These are phyloP conservation scores for Saccharomyces hybrid DNA, from an alignment of 1,139 yeast species.

Conservation along the genomic window DNA sequence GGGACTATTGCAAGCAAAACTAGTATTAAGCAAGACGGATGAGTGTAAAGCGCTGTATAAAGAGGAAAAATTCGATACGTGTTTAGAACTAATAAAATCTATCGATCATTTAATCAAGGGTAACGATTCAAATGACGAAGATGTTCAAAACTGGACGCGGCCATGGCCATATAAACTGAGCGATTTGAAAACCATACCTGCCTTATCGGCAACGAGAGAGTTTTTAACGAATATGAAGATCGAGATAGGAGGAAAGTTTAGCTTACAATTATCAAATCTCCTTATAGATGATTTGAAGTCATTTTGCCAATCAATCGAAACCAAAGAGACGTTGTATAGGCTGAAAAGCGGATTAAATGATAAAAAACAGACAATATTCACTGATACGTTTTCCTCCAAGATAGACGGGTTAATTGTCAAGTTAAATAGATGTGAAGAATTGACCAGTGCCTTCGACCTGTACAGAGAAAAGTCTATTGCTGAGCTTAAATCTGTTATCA, in stretches of 20 bases:
- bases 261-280: constrained; percentile 46
- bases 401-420: constrained; percentile 46
- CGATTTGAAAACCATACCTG: constrained; percentile 51
- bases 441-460: constrained; percentile 53
- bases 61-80: constrained; percentile 37
- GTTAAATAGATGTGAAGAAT: constrained; percentile 54
- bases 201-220: constrained; percentile 48
- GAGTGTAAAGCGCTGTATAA: constrained; percentile 46
- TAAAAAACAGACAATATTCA: constrained; percentile 19
- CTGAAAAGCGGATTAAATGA: constrained; percentile 30
- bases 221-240: constrained; percentile 44
- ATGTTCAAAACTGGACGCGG: constrained; percentile 34
- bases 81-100: constrained; percentile 49
- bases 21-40: constrained; percentile 43
- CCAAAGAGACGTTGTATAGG: constrained; percentile 47
- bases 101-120: constrained; percentile 56
- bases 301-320: constrained; percentile 47
- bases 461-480: constrained; percentile 62
- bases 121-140: constrained; percentile 31
- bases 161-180: constrained; percentile 44
- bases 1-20: constrained; percentile 53
- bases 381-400: constrained; percentile 22
- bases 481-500: constrained; percentile 68
- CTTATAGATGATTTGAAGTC: constrained; percentile 53
- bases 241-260: constrained; percentile 62